A percentile compares a stretch with the other conserved stretches of the same genome.
phyloP scores from a whole-genome alignment of 768 basidiomycete genomes.

The Leccinum truebloodii region DNA sequence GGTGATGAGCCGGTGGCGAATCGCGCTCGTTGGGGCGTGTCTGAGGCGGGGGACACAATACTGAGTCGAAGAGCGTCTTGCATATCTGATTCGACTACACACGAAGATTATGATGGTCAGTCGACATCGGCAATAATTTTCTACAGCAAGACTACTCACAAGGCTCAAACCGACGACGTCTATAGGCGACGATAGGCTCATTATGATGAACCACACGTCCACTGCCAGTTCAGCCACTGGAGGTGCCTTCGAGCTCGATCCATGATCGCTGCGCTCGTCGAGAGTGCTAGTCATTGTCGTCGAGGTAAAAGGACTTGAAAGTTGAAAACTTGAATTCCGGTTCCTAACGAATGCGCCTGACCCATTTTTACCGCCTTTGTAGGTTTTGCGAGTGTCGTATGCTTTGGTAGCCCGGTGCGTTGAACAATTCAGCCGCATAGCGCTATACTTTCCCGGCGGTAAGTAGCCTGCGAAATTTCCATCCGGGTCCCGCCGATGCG shows the following conservation, averaged over 20 bases:
- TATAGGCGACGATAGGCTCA: too few relatives aligned
- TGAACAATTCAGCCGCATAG: too few relatives aligned
- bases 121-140: too few relatives aligned
- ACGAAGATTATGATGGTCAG: neutral
- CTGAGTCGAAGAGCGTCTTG: slow-evolving; percentile 23
- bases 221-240: too few relatives aligned
- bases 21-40: neutral
- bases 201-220: too few relatives aligned
- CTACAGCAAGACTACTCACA: slow-evolving; percentile 17
- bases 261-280: too few relatives aligned
- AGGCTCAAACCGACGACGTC: neutral
- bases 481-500: too few relatives aligned
- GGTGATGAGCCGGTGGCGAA: slow-evolving; percentile 18
- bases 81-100: slow-evolving; percentile 22
- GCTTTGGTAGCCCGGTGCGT: too few relatives aligned
- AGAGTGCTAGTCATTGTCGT: neutral
- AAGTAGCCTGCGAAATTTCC: neutral
- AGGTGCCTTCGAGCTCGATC: too few relatives aligned
- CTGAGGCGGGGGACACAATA: slow-evolving; percentile 29
- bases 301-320: neutral
- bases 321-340: neutral
- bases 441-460: too few relatives aligned
- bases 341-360: too few relatives aligned
- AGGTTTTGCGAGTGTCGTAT: too few relatives aligned
- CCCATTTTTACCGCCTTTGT: neutral